Percentiles rank a stretch among this genome's conserved stretches.
Evolutionary conservation across 2,329 filamentous ascomycete species (phyloP).

Genomic region (Penicillium sp.): DNA sequence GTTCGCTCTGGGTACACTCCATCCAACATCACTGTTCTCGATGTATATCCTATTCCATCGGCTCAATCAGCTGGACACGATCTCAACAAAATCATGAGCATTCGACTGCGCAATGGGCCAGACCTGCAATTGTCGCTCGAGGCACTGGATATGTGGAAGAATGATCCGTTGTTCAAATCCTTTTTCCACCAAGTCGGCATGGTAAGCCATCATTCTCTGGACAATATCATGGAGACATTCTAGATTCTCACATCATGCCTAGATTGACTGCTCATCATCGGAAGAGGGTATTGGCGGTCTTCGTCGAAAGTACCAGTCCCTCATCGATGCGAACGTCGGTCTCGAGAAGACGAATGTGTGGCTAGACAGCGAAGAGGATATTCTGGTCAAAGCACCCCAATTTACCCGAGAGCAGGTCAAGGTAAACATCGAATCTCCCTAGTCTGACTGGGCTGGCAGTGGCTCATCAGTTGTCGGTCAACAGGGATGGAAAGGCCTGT

Average conservation of each 20-base stretch:
- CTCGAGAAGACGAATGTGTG: constrained; percentile 45
- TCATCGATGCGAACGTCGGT: constrained; percentile 30
- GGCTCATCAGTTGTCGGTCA: neutral
- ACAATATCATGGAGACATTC: neutral
- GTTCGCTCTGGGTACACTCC: constrained; percentile 45
- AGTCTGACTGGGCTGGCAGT: neutral
- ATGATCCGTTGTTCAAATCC: constrained; percentile 48
- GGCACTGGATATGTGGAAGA: constrained; percentile 45
- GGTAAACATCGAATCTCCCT: constrained; percentile 17
- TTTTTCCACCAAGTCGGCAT: constrained; percentile 50
- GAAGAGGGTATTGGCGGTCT: constrained; percentile 37
- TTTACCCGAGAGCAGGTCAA: constrained; percentile 45
- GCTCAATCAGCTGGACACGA: constrained; percentile 51
- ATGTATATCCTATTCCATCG: constrained; percentile 50
- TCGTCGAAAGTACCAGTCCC: constrained; percentile 37
- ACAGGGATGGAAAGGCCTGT: constrained; percentile 50
- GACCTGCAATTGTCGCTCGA: constrained; percentile 22
- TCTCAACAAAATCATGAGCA: constrained; percentile 50
- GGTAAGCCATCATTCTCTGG: constrained; percentile 22
- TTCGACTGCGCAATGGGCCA: constrained; percentile 13
- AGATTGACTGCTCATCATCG: constrained; percentile 37
- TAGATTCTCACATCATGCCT: neutral
- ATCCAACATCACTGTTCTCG: constrained; percentile 50
- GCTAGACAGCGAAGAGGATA: constrained; percentile 49
- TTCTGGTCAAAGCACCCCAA: constrained; percentile 44